Evolutionary conservation across 2,329 filamentous ascomycete genomes (phyloP).

Genomic region (Trichoderma pleuroti): DNA sequence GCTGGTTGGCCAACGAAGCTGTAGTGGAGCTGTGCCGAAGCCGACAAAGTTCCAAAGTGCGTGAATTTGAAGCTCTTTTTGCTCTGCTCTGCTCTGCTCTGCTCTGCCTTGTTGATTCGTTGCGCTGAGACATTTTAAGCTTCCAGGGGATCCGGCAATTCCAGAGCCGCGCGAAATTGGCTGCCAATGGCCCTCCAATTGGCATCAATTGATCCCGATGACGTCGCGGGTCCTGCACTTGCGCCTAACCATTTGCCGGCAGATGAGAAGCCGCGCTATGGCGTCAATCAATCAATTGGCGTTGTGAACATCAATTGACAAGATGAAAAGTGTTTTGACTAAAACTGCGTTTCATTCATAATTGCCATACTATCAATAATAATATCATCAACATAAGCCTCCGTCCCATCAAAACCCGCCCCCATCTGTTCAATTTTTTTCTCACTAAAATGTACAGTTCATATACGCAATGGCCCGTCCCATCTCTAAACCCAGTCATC

Average conservation of each 20-base stretch:
- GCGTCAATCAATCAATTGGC: neutral
- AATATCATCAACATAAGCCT: neutral
- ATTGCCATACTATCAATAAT: conserved; percentile 3
- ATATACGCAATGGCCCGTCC: conserved; percentile 26
- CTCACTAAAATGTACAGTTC: conserved; percentile 25
- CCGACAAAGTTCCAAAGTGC: neutral
- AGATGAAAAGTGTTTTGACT: neutral
- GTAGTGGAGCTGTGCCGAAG: conserved; percentile 13
- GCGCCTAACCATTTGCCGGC: neutral
- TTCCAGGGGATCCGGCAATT: conserved; percentile 8
- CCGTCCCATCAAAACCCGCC: neutral
- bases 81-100: too few relatives aligned
- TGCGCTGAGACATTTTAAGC: conserved; percentile 11
- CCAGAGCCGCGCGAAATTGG: neutral
- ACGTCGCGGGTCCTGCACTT: neutral
- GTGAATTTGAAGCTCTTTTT: neutral
- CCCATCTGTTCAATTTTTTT: neutral
- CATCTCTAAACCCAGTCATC: conserved; percentile 27
- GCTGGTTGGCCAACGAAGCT: conserved; percentile 7
- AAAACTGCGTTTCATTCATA: conserved; percentile 6
- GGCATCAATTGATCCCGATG: neutral
- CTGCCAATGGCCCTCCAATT: conserved; percentile 1
- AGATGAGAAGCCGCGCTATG: neutral
- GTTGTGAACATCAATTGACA: neutral
- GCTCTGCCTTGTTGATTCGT: neutral